Percentiles rank a stretch among this genome's conserved stretches.
Conservation (phyloP, 495 filamentous ascomycete species). For the Melanomma pulvis-pyrius region DNA sequence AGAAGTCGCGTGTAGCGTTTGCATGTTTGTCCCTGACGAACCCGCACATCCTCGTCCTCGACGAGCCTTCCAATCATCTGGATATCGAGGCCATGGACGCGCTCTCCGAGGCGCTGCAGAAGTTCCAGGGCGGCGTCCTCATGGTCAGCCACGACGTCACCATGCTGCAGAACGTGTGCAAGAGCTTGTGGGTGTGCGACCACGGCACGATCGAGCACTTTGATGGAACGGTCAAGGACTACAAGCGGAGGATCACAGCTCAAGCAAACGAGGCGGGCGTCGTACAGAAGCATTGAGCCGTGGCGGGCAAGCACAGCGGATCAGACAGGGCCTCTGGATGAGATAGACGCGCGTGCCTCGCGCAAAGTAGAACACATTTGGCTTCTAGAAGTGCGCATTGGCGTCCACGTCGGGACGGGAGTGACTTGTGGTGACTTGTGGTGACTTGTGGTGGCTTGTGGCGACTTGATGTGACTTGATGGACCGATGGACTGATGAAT, state of each 20-base stretch:
- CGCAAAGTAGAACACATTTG: neutral
- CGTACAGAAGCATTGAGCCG: constrained; percentile 53
- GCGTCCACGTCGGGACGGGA: neutral
- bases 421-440: neutral
- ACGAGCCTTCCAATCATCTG: constrained; percentile 97
- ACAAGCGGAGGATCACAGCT: constrained; percentile 93
- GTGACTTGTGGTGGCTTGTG: neutral
- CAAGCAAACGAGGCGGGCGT: constrained; percentile 89
- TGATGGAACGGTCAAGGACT: constrained; percentile 89
- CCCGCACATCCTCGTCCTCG: constrained; percentile 95
- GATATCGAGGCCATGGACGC: constrained; percentile 99
- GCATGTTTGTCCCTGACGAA: constrained; percentile 89
- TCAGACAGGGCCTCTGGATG: neutral
- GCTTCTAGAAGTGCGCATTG: neutral
- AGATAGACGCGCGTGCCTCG: neutral
- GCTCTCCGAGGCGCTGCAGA: constrained; percentile 74
- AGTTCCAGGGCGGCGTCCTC: constrained; percentile 91
- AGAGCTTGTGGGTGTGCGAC: constrained; percentile 94
- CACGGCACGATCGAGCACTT: constrained; percentile 95
- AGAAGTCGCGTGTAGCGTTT: constrained; percentile 98
- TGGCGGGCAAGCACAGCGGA: neutral
- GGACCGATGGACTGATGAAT: too few relatives aligned
- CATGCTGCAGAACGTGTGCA: constrained; percentile 96
- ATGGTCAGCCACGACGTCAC: constrained; percentile 99
- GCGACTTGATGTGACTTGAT: neutral